Percentiles rank a stretch among this genome's conserved stretches.
Conservation (phyloP, 805 yeast genomes). For the Myxozyma melibiosi region DNA sequence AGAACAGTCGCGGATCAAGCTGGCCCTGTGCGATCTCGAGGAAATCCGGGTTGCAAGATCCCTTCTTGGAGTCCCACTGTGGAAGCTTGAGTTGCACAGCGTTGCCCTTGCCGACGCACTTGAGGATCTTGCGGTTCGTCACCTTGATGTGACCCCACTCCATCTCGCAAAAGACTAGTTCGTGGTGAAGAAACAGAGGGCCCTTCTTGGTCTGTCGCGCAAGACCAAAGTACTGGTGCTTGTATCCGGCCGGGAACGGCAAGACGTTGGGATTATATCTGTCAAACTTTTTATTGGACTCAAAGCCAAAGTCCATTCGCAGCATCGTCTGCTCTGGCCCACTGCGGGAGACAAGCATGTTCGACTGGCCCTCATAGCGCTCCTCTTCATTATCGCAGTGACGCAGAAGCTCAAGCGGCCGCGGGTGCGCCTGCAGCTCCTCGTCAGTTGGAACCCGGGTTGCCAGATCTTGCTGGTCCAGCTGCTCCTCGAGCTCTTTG, state of each 20-base stretch:
- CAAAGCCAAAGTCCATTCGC: constrained; percentile 10
- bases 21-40: constrained; percentile 18
- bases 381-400: constrained; percentile 4
- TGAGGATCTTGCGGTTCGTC: constrained; percentile 13
- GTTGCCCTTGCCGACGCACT: constrained; percentile 7
- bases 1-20: constrained; percentile 28
- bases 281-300: neutral
- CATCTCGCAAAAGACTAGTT: constrained; percentile 25
- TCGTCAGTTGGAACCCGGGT: too few relatives aligned
- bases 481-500: too few relatives aligned
- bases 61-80: constrained; percentile 6
- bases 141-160: constrained; percentile 18
- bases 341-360: constrained; percentile 7
- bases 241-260: constrained; percentile 19
- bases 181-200: constrained; percentile 11
- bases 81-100: constrained; percentile 1
- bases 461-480: too few relatives aligned
- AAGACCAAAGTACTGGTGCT: constrained; percentile 21
- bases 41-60: constrained; percentile 5
- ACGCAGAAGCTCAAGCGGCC: constrained; percentile 14
- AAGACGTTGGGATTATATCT: constrained; percentile 19
- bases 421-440: constrained; percentile 13
- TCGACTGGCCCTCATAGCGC: constrained; percentile 3
- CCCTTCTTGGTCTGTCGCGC: neutral
- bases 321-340: constrained; percentile 9